Evolutionary conservation across 495 filamentous ascomycete species (phyloP).

Genomic region (Trichoderma orchidacearum): DNA sequence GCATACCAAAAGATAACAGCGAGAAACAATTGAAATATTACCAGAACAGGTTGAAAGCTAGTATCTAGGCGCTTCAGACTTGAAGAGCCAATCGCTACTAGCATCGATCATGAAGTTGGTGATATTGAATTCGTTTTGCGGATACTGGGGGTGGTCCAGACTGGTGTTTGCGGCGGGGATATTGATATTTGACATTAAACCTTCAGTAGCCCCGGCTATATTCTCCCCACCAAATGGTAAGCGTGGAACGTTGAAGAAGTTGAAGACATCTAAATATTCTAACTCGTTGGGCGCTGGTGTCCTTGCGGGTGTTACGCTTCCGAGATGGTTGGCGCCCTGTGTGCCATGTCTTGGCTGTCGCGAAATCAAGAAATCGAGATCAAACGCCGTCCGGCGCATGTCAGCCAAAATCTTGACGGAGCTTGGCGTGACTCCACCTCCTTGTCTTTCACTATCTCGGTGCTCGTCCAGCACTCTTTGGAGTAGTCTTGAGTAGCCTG

Average conservation of each 20-base stretch:
- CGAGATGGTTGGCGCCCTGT: constrained; percentile 19
- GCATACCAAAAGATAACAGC: too few relatives aligned
- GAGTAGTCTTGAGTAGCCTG: constrained; percentile 66
- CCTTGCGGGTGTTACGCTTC: constrained; percentile 32
- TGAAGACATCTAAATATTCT: constrained; percentile 86
- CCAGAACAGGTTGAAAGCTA: too few relatives aligned
- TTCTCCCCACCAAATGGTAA: constrained; percentile 37
- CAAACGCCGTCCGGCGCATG: constrained; percentile 76
- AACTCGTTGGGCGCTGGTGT: constrained; percentile 68
- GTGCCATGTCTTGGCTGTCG: constrained; percentile 54
- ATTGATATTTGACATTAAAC: background rate
- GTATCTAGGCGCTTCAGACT: constrained; percentile 12
- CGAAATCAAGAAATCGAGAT: constrained; percentile 77
- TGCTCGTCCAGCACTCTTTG: constrained; percentile 76
- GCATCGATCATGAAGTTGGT: constrained; percentile 48
- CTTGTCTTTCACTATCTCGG: constrained; percentile 57
- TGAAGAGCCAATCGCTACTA: constrained; percentile 44
- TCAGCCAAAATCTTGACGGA: constrained; percentile 78
- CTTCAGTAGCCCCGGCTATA: background rate
- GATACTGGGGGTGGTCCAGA: background rate
- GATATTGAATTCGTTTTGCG: constrained; percentile 38
- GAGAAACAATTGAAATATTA: too few relatives aligned
- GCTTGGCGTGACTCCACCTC: constrained; percentile 62
- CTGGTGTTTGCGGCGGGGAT: background rate
- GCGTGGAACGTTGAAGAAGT: constrained; percentile 82